A percentile compares a stretch with the other conserved stretches of the same genome.
Conservation (phyloP, 768 basidiomycete genomes). For the Naganishia randhawae region DNA sequence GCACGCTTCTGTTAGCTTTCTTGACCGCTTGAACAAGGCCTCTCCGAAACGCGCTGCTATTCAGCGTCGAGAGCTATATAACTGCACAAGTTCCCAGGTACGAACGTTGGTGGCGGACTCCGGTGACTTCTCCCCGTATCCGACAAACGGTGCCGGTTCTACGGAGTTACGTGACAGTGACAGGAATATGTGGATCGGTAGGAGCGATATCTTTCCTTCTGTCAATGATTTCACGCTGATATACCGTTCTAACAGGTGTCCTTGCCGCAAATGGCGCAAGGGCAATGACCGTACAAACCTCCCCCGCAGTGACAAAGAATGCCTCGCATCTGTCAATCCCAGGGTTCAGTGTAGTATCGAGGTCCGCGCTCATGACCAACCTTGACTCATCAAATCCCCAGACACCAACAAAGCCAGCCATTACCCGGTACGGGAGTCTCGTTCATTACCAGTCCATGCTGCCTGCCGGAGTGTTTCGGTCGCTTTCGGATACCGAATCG, state of each 20-base stretch:
- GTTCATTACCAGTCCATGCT: background rate
- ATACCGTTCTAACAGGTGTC: background rate
- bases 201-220: conserved; percentile 11
- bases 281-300: conserved; percentile 42
- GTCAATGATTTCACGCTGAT: background rate
- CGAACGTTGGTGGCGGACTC: background rate
- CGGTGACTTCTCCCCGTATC: background rate
- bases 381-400: background rate
- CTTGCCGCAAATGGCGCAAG: conserved; percentile 44
- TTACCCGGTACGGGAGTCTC: background rate
- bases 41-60: background rate
- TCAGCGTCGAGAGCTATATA: background rate
- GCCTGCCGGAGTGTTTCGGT: background rate
- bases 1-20: background rate
- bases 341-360: background rate
- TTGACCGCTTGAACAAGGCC: background rate
- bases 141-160: background rate
- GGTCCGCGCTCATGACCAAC: background rate
- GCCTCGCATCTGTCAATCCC: background rate
- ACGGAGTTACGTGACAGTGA: conserved; percentile 25
- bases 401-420: background rate
- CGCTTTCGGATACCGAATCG: background rate
- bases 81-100: background rate
- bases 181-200: conserved; percentile 48
- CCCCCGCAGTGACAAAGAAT: conserved; percentile 2